Evolutionary conservation across 495 filamentous ascomycete genomes (phyloP).

Genomic region (Thermothielavioides terrestris): DNA sequence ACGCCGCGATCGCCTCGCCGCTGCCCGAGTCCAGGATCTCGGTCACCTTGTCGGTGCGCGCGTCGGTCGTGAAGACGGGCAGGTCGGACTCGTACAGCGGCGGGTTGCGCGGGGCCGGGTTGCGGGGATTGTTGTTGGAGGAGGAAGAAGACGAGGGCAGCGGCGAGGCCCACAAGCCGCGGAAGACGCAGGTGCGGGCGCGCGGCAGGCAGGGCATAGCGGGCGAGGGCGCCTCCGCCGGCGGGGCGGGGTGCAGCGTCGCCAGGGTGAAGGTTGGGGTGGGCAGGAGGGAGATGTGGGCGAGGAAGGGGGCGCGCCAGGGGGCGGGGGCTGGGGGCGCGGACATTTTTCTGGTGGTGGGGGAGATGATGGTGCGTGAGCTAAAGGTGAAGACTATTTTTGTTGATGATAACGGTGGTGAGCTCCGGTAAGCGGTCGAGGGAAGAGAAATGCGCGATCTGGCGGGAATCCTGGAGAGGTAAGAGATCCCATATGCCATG

Average conservation of each 20-base stretch:
- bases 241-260: slow-evolving; percentile 46
- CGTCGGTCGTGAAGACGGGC: slow-evolving; percentile 77
- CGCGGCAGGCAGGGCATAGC: slow-evolving; percentile 27
- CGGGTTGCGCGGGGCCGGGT: slow-evolving; percentile 55
- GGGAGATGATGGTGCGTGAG: not conserved
- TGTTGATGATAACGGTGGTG: not conserved
- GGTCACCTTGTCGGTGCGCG: slow-evolving; percentile 69
- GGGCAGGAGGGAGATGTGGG: slow-evolving; percentile 52
- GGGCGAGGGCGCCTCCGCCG: not conserved
- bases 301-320: slow-evolving; percentile 61
- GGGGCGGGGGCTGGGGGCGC: slow-evolving; percentile 28
- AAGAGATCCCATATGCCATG: too few species aligned
- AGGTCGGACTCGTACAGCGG: slow-evolving; percentile 62
- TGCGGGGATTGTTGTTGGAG: slow-evolving; percentile 47
- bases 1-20: slow-evolving; percentile 19
- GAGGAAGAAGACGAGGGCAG: slow-evolving; percentile 28
- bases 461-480: too few species aligned
- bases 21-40: slow-evolving; percentile 50
- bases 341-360: slow-evolving; percentile 7
- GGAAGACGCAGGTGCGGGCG: slow-evolving; percentile 53
- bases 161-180: slow-evolving; percentile 71
- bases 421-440: too few species aligned
- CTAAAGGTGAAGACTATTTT: not conserved
- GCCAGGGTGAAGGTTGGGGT: slow-evolving; percentile 63
- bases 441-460: too few species aligned